A percentile compares a stretch with the other conserved stretches of the same genome.
These are phyloP conservation scores for Diaporthe amygdali DNA, from an alignment of 2,329 filamentous ascomycete species.

Conservation along the genomic window DNA sequence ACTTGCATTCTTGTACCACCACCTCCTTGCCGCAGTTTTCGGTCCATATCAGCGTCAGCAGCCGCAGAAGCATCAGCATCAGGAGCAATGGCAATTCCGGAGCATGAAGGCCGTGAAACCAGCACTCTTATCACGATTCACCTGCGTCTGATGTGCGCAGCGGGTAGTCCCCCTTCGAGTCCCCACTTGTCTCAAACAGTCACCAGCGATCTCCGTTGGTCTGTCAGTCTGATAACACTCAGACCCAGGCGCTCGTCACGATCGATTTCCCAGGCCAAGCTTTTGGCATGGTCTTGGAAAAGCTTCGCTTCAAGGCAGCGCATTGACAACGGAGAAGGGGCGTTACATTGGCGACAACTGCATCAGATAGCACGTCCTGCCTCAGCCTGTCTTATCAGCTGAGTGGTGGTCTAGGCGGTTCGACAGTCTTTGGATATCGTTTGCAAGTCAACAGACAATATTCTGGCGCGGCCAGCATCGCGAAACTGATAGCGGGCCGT, in stretches of 20 bases:
- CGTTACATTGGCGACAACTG: neutral
- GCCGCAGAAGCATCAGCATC: neutral
- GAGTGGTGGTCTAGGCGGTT: neutral
- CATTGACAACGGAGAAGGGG: neutral
- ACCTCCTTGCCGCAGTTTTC: neutral
- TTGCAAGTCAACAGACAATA: neutral
- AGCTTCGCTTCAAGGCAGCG: conserved; percentile 3
- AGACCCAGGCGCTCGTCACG: neutral
- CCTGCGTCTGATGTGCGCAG: conserved; percentile 24
- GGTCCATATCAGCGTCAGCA: neutral
- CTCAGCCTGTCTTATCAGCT: neutral
- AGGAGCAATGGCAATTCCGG: neutral
- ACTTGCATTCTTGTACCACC: neutral
- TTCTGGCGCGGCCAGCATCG: neutral
- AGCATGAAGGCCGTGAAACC: conserved; percentile 22
- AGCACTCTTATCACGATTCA: conserved; percentile 13
- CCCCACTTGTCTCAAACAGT: conserved; percentile 21
- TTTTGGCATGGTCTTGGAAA: conserved; percentile 16
- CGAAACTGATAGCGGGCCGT: neutral
- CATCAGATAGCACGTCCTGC: neutral
- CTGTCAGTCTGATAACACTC: neutral
- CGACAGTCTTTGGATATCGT: neutral
- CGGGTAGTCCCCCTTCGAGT: neutral
- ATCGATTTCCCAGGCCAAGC: conserved; percentile 11
- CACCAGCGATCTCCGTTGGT: neutral